Base-by-base conservation (phyloP, 139 green algal species). In the Trebouxia sp. region DNA sequence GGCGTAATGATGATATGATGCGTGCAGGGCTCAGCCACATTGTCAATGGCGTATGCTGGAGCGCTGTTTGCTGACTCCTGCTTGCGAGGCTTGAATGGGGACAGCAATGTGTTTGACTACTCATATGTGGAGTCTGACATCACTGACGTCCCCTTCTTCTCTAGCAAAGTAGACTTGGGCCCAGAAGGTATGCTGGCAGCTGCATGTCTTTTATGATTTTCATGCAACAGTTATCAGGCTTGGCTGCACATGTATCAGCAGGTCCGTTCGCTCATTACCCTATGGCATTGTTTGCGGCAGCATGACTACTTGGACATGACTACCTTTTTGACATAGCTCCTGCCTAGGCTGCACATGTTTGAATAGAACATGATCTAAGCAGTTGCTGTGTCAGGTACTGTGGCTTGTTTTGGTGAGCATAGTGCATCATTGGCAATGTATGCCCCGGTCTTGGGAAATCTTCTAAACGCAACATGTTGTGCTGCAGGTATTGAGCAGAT, bases 11-110 rank as follows among this genome's bases (percentile, higher is more conserved):
- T n/a, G n/a, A n/a, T 5, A 14, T 53, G 3, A 53, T 53, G 47
- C 1, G 30, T 87, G 72, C 88, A 95, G 91, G 95, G 95, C 26
- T 97, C 91, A 20, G 96, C 96, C 43, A 99, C 97, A 5, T 90
- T 99, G 75, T 98, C 94, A 42, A 99, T 99, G 97, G 97, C 97
- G 0, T 98, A 99, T 76, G 97, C 97, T 10, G 97, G 92, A 42
- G 97, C 95, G 3, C 91, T 98, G 62, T 99, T 99, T 66, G 95
- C 93, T 15, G 94, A 99, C 82, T 90, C 93, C 0, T 95, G 88
- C 86, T 90, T 99, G 84, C 89, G 94, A 32, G 97, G 94, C 80
- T 86, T 99, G 32, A 97, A 96, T 83, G 97, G 96, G 80, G 89
- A 93, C 78, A 47, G 82, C 5, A 86, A 91, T 69, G 84, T 93